phyloP scores from a whole-genome alignment of 2,329 filamentous ascomycete species.

The Lecanicillium sp. region DNA sequence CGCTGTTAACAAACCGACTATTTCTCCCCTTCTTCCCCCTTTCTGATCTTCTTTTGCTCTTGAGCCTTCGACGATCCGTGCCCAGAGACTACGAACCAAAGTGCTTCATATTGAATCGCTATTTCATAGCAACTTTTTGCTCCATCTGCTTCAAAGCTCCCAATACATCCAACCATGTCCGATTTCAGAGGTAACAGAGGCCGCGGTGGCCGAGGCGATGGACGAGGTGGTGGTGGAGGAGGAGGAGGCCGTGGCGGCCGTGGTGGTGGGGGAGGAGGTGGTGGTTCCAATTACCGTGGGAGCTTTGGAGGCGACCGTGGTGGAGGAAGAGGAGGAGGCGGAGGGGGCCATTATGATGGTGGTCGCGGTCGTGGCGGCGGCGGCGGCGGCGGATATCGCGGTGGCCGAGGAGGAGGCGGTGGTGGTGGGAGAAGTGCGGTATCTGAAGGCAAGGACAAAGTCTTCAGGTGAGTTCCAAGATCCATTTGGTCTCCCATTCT shows the following conservation, averaged over 20 bases:
- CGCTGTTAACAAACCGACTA: too few species aligned
- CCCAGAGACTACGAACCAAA: too few species aligned
- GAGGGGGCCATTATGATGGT: conserved; percentile 14
- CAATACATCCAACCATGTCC: too few species aligned
- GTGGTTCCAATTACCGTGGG: conserved; percentile 9
- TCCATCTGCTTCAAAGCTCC: too few species aligned
- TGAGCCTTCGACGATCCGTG: too few species aligned
- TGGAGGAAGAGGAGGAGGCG: conserved; percentile 11
- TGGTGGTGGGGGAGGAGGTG: conserved; percentile 13
- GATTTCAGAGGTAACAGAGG: conserved; percentile 12
- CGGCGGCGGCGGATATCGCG: conserved; percentile 12
- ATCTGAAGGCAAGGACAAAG: conserved; percentile 6
- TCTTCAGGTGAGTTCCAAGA: conserved; percentile 6
- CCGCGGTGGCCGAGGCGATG: conserved; percentile 13
- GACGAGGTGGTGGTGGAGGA: conserved; percentile 12
- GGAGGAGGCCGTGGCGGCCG: conserved; percentile 16
- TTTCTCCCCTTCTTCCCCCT: too few species aligned
- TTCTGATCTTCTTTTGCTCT: too few species aligned
- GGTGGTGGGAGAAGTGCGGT: conserved; percentile 5
- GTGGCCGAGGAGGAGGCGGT: conserved; percentile 8
- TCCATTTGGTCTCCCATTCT: too few species aligned
- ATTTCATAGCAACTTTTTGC: too few species aligned
- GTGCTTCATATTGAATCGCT: too few species aligned
- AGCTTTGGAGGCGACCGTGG: conserved; percentile 13
- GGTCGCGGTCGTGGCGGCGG: conserved; percentile 15